Conservation (phyloP, 176 grass and related monocot species). For the Poa pratensis region DNA sequence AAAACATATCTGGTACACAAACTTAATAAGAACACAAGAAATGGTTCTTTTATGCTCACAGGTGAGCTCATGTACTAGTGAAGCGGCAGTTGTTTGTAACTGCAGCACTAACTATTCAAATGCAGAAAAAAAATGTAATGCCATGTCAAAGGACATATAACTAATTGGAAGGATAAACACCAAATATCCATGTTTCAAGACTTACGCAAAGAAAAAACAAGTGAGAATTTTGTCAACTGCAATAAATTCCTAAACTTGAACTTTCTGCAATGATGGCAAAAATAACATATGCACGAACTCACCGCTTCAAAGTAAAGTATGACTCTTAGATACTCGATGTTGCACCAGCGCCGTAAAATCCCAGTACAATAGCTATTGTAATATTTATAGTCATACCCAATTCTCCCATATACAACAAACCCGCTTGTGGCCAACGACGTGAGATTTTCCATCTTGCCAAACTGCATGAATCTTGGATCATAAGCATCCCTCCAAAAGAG, state of each 20-base stretch:
- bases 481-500: not conserved
- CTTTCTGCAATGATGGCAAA: too few species aligned
- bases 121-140: not conserved
- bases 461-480: not conserved
- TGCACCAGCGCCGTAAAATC: not conserved
- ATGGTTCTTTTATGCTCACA: not conserved
- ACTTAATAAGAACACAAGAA: not conserved
- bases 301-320: too few species aligned
- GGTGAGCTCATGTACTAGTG: not conserved
- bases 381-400: too few species aligned
- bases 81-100: not conserved
- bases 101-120: not conserved
- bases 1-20: not conserved
- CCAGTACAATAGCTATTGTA: too few species aligned
- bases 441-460: too few species aligned
- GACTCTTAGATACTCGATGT: too few species aligned
- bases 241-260: not conserved
- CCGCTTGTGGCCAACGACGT: too few species aligned
- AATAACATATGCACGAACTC: too few species aligned
- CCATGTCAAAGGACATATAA: not conserved
- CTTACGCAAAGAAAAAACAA: conserved; percentile 5
- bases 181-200: not conserved
- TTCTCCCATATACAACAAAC: not conserved
- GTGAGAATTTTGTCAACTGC: not conserved
- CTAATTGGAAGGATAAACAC: not conserved